Percentiles rank a stretch among this genome's conserved stretches.
Evolutionary conservation across 768 basidiomycete genomes (phyloP).

Genomic region (Cystofilobasidium capitatum): DNA sequence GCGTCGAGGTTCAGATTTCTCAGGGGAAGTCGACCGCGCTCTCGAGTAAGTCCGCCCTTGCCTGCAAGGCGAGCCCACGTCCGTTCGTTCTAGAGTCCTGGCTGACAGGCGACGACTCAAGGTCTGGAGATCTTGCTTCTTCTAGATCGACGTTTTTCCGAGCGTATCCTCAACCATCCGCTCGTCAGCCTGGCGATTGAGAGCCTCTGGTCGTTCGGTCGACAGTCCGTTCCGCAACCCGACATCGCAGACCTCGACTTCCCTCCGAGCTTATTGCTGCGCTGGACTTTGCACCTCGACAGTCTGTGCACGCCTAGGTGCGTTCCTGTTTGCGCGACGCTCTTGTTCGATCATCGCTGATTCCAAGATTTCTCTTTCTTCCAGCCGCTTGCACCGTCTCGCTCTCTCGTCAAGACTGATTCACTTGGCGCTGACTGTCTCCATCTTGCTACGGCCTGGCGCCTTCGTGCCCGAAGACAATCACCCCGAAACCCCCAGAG

Average conservation of each 20-base stretch:
- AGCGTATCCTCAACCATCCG: background rate
- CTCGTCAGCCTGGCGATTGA: background rate
- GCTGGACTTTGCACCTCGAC: background rate
- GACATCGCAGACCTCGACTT: background rate
- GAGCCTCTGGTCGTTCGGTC: background rate
- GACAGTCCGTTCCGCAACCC: background rate
- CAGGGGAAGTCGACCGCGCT: background rate
- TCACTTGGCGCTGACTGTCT: background rate
- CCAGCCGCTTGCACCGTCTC: background rate
- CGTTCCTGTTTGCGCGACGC: background rate
- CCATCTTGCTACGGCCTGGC: background rate
- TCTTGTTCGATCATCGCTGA: background rate
- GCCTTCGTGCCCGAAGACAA: background rate
- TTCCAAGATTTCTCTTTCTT: background rate
- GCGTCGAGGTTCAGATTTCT: background rate
- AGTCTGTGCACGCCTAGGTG: background rate
- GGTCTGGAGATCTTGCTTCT: background rate
- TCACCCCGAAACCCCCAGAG: background rate
- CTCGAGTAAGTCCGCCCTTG: too few relatives aligned
- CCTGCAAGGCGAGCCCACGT: too few relatives aligned
- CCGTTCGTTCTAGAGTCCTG: too few relatives aligned
- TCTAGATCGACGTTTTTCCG: background rate
- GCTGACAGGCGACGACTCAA: too few relatives aligned
- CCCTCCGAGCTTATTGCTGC: too few relatives aligned
- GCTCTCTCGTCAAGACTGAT: background rate